Evolutionary conservation across 148 eudicot species (phyloP), one percentile per base, ranked within the genome.

Genomic region (Silene conica): DNA sequence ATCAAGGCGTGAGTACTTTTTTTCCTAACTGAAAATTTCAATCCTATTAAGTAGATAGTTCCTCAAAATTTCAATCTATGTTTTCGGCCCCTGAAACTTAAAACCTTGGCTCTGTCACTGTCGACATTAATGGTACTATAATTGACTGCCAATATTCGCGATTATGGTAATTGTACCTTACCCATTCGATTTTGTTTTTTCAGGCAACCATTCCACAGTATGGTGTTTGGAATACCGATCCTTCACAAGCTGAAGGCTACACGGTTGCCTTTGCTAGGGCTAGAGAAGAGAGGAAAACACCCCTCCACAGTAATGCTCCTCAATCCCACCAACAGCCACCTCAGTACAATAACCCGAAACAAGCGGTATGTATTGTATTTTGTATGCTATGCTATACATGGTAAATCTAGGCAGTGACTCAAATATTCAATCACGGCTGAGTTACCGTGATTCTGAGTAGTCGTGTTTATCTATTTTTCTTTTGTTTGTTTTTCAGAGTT

Each of bases 1-100:
- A 31, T 73, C 83, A 85, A 70, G 80, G 74, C 81, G 94, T 89
- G 81, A 81, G 91, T 76, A 31, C 59, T 34, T 73, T 78, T 78
- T 69, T 56, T 55, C 15, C 45, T 65, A 26, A 1, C 1, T 2
- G 28, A 2, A 26, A 26, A 26, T 26, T 26, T 26, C 28, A 26
- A 26, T 7, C 43, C 43, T 38, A 38, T 6, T 38, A 38, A 38
- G 3, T 38, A 6, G 43, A 38, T 38, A 38, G 43, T 38, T 38
- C 43, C 43, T 38, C 43, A 38, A 38, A 38, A 38, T 38, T 38
- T 38, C 8, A 38, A 26, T 26, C 28, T 31, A 2, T 31, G 34
- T 31, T 31, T 31, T 31, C 34, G 34, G 34, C 34, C 34, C 34
- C 3, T 31, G 34, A 31, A 31, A 31, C 3, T 1, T 2, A 3